phyloP scores from a whole-genome alignment of 371 early-diverging fungal genomes.

The Rhizopus microsporus region DNA sequence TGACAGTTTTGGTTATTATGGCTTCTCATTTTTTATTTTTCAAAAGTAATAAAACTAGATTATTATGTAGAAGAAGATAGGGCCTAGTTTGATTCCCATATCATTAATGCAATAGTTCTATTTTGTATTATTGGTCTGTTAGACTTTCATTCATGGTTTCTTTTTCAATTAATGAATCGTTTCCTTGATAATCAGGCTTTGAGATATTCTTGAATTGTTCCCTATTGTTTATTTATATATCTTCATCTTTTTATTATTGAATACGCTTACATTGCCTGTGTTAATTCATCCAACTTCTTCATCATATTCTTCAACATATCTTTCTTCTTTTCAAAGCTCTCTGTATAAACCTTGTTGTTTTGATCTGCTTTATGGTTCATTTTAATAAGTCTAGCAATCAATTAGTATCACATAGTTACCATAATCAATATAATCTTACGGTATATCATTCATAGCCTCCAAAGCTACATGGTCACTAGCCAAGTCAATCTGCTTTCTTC shows the following conservation, averaged over 20 bases:
- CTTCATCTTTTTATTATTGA: not conserved
- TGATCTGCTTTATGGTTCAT: slow-evolving; percentile 1
- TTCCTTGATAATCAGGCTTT: not conserved
- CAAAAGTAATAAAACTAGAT: too few relatives aligned
- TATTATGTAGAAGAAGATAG: too few relatives aligned
- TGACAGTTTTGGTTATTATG: too few relatives aligned
- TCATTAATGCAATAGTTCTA: too few relatives aligned
- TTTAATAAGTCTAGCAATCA: not conserved
- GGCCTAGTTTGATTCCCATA: too few relatives aligned
- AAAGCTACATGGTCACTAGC: slow-evolving; percentile 27
- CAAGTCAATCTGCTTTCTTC: slow-evolving; percentile 25
- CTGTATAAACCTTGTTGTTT: slow-evolving; percentile 6
- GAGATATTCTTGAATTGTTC: slow-evolving; percentile 17
- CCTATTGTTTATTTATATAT: slow-evolving; percentile 6
- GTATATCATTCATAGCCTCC: slow-evolving; percentile 20
- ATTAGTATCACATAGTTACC: not conserved
- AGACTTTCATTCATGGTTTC: too few relatives aligned
- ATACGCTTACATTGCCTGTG: slow-evolving; percentile 22
- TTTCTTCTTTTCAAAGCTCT: slow-evolving; percentile 24
- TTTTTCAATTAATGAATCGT: slow-evolving; percentile 3
- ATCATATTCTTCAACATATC: slow-evolving; percentile 22
- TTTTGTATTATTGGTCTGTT: too few relatives aligned
- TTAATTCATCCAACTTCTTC: slow-evolving; percentile 27
- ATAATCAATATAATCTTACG: slow-evolving; percentile 9
- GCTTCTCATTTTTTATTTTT: too few relatives aligned